Evolutionary conservation across 768 basidiomycete genomes (phyloP), one percentile per base, ranked within the genome.

Genomic region (Mrakia blollopis): DNA sequence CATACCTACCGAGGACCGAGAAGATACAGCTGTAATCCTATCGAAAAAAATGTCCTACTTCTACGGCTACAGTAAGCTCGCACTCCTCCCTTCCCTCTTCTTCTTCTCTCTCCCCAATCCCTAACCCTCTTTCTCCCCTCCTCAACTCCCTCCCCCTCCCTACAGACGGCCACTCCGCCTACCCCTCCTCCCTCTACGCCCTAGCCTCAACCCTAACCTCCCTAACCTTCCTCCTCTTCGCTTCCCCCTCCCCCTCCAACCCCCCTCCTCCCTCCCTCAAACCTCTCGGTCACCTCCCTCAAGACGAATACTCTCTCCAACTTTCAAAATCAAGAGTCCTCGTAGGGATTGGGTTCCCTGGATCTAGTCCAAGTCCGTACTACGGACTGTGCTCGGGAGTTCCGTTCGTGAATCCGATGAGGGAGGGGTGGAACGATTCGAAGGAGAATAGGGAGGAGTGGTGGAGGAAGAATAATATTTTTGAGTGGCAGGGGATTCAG

Each of bases 301-400:
- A 54, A 41, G 47, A 11, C 44, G 60, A 60, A 16, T 52, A 50
- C 30, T 3, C 60, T 32, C 44, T 35, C 57, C 70, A 44, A n/a
- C 68, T 75, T 74, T 71, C 72, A 23, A 70, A 68, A 30, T 75
- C 73, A 23, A 41, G 68, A 61, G 79, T 73, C n/a, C 69, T 79
- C 25, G 39, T 79, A n/a, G 79, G 79, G 30, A 72, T 78, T 5
- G 79, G 79, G 2, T 47, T 78, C 18, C 79, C 79, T 6, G 73
- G 73, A 18, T 37, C 54, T 10, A 61, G 52, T 21, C 75, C 78
- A 23, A 73, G 70, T n/a, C 74, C 76, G 23, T 79, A 75, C 61
- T 75, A 73, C 30, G 74, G 70, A 21, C 73, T 78, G 47, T 79
- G 77, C 61, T 39, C 73, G 13, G 76, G 77, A 37, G 76, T 77